Evolutionary conservation across 116 monocot species (phyloP), one percentile per base, ranked within the genome.

Genomic region (Dioscorea cayenensis): DNA sequence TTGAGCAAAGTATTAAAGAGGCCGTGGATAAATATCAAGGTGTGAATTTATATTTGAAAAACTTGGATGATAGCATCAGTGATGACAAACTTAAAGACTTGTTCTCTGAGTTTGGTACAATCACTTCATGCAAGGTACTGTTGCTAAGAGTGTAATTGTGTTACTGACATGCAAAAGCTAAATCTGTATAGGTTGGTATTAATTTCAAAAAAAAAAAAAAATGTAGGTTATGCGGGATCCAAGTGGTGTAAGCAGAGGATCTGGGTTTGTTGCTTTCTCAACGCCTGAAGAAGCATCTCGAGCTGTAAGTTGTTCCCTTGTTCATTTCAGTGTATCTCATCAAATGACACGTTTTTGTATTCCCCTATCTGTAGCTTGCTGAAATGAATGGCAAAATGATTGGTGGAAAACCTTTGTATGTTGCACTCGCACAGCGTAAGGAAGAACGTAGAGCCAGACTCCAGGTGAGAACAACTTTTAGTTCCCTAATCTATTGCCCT

Each of bases 361-460:
- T 72, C 22, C 16, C 13, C 48, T 7, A 27, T 71, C 14, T 71
- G 16, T 68, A 85, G 91, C 66, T 87, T 60, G 12, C 36, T 9
- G 87, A 83, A 66, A 89, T 92, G 86, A 88, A 86, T 78, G 85
- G 86, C 5, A 92, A 88, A 75, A 82, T 92, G 75, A 50, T 86
- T 75, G 77, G 77, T 32, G 77, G 72, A 73, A 92, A 92, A 71
- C 87, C 87, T 48, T 76, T 87, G 2, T 87, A 87, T 76, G 87
- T 87, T 76, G 87, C 84, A 14, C 75, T 78, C 73, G 87, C 87
- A 25, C 87, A 87, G 21, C 80, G 87, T 18, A 87, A 87, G 60
- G 87, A 87, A 81, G 84, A 87, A 0, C 75, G 84, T n/a, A 77
- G 84, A 55, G 87, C 87, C 16, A 77, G 83, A 64, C 68, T 87